These are phyloP conservation scores for Epichloe elymi DNA, from an alignment of 2,329 filamentous ascomycete genomes.

Conservation along the genomic window DNA sequence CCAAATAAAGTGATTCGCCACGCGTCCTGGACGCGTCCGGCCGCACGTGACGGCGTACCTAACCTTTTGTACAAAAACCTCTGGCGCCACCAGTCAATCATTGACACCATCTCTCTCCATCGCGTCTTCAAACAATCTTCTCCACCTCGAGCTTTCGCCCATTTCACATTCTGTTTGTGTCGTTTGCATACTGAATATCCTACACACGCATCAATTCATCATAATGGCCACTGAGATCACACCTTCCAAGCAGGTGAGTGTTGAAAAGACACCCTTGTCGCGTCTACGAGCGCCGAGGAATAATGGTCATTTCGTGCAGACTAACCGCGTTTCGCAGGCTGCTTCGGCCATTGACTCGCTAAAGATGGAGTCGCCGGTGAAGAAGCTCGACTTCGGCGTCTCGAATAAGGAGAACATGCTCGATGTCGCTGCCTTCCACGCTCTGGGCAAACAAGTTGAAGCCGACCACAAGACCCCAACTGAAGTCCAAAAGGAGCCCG, in stretches of 20 bases:
- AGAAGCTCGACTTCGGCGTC: slow-evolving; percentile 70
- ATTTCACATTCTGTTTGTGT: slow-evolving; percentile 9
- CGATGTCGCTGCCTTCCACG: slow-evolving; percentile 35
- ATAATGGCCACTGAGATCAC: slow-evolving; percentile 65
- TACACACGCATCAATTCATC: slow-evolving; percentile 6
- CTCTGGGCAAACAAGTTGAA: slow-evolving; percentile 42
- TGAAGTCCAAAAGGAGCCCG: slow-evolving; percentile 23
- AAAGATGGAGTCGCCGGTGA: slow-evolving; percentile 85
- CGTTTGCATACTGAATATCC: slow-evolving; percentile 8
- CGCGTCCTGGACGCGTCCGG: slow-evolving; percentile 17
- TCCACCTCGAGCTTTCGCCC: slow-evolving; percentile 10
- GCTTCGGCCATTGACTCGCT: slow-evolving; percentile 75
- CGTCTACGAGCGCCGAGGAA: not conserved
- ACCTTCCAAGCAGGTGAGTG: slow-evolving; percentile 44
- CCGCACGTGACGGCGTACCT: slow-evolving; percentile 25
- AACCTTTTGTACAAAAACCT: slow-evolving; percentile 25
- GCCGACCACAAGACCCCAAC: slow-evolving; percentile 45
- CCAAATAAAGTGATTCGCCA: slow-evolving; percentile 13
- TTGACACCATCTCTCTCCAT: slow-evolving; percentile 13
- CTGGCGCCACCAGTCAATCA: slow-evolving; percentile 15
- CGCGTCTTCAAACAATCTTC: slow-evolving; percentile 16
- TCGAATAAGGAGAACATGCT: slow-evolving; percentile 72
- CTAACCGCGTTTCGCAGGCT: slow-evolving; percentile 45
- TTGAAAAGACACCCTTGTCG: slow-evolving; percentile 5
- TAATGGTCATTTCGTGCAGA: not conserved